Base-by-base conservation (phyloP, 352 stramenopile species). In the Globisporangium iwayamae region DNA sequence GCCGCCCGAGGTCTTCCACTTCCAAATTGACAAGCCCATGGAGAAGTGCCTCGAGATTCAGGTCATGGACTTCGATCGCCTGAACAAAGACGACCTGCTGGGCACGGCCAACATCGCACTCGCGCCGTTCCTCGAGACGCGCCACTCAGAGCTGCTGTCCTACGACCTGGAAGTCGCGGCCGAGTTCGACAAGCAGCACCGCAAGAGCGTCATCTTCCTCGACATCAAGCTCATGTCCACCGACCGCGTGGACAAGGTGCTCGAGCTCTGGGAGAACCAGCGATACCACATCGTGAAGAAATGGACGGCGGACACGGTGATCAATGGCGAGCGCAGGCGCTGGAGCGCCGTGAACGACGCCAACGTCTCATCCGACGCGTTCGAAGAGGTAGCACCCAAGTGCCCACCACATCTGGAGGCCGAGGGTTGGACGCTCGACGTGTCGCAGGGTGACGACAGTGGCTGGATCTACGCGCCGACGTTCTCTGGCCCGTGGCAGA, bases 191-290 rank as follows among this genome's bases (percentile, higher is more conserved):
- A 87, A 84, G 56, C 76, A 86, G 66, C 74, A 84, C 18, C 71
- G 76, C 72, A 87, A 85, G 60, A 78, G 75, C 10, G 66, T 76
- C 46, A 59, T 91, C 28, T 84, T 82, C 34, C 70, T 91, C 18
- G 82, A 89, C 68, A 73, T 91, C 56, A 79, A 76, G 56, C 57
- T 84, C 46, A 78, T 62, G 39, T 71, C 73, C 3, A 77, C 79
- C 25, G 78, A 85, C 43, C 68, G 63, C 32, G 77, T 86, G 20
- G 83, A 91, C 62, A 70, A 83, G 59, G 72, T 89, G 20, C 72
- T 95, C 6, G 84, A 93, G 69, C 75, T 93, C 20, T 95, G 85
- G 84, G 84, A 95, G 73, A 90, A 93, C 71, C 81, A 95, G 67
- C 80, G 82, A 20, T 93, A 83, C 69, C 75, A 89, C 60, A 75